phyloP scores from a whole-genome alignment of 2,329 filamentous ascomycete genomes.

The Cladosporium austrohemisphaericum region DNA sequence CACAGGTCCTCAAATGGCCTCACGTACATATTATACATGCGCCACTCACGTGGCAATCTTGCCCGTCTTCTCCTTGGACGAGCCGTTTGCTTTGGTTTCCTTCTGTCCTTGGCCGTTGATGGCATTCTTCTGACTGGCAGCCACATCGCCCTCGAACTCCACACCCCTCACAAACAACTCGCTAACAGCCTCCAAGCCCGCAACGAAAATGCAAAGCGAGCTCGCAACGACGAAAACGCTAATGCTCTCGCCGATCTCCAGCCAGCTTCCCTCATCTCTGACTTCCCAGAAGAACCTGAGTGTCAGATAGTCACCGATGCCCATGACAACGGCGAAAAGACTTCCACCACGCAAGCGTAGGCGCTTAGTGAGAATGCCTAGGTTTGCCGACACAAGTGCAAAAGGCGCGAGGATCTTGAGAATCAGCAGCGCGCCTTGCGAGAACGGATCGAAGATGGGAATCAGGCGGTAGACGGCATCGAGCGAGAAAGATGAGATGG shows the following conservation, averaged over 20 bases:
- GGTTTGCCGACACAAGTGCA: slow-evolving; percentile 82
- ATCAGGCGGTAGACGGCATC: slow-evolving; percentile 85
- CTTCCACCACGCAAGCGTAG: slow-evolving; percentile 82
- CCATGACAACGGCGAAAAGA: slow-evolving; percentile 92
- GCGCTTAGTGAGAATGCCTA: slow-evolving; percentile 85
- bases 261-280: slow-evolving; percentile 91
- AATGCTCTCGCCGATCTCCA: slow-evolving; percentile 96
- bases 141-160: slow-evolving; percentile 52
- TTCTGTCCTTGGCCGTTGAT: too few relatives aligned
- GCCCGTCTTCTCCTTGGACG: too few relatives aligned
- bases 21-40: too few relatives aligned
- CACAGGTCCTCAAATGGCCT: too few relatives aligned
- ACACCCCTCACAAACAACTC: slow-evolving; percentile 78
- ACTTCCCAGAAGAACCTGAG: slow-evolving; percentile 98
- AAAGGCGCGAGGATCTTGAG: slow-evolving; percentile 93
- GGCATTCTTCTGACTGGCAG: too few relatives aligned
- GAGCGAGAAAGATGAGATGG: slow-evolving; percentile 86
- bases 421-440: slow-evolving; percentile 79
- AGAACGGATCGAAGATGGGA: slow-evolving; percentile 90
- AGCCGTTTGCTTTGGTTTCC: too few relatives aligned
- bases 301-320: slow-evolving; percentile 83
- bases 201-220: slow-evolving; percentile 84
- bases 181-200: slow-evolving; percentile 78
- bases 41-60: too few relatives aligned
- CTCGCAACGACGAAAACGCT: slow-evolving; percentile 94